Percentiles rank a stretch among this genome's conserved stretches.
phyloP scores from a whole-genome alignment of 2,329 filamentous ascomycete genomes.

The Arthrobotrys iridis region DNA sequence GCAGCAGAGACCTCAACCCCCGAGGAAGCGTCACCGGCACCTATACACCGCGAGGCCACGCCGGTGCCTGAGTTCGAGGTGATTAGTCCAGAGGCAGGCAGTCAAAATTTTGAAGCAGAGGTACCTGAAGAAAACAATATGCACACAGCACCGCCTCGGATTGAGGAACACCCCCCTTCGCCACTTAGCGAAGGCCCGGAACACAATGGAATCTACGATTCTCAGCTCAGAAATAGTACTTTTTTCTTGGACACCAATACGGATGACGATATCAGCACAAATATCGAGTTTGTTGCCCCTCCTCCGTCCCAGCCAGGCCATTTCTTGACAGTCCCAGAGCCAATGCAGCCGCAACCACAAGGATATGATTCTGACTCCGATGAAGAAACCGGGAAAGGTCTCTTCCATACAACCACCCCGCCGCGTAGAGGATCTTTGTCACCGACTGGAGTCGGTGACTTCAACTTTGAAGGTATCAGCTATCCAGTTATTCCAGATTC shows the following conservation, averaged over 20 bases:
- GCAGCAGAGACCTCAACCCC: neutral
- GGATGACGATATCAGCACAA: slow-evolving; percentile 41
- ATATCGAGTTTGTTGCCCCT: slow-evolving; percentile 35
- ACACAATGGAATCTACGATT: neutral
- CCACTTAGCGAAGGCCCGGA: neutral
- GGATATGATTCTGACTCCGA: slow-evolving; percentile 37
- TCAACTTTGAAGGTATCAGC: slow-evolving; percentile 9
- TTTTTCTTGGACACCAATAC: slow-evolving; percentile 33
- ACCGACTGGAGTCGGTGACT: slow-evolving; percentile 25
- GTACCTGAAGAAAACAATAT: neutral
- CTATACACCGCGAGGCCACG: neutral
- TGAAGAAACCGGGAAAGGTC: slow-evolving; percentile 21
- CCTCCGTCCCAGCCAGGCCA: slow-evolving; percentile 25
- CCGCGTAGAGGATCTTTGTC: slow-evolving; percentile 41
- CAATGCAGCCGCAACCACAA: slow-evolving; percentile 18
- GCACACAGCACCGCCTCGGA: neutral
- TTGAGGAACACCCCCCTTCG: slow-evolving; percentile 3
- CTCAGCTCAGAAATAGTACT: slow-evolving; percentile 15
- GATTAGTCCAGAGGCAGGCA: neutral
- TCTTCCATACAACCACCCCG: slow-evolving; percentile 50
- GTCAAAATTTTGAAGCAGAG: neutral
- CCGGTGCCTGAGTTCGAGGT: neutral
- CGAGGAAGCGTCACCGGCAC: neutral
- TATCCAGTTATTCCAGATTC: slow-evolving; percentile 16
- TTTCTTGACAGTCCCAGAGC: slow-evolving; percentile 42